phyloP scores from a whole-genome alignment of 2,329 filamentous ascomycete genomes.

The Incumbomyces delicatus region DNA sequence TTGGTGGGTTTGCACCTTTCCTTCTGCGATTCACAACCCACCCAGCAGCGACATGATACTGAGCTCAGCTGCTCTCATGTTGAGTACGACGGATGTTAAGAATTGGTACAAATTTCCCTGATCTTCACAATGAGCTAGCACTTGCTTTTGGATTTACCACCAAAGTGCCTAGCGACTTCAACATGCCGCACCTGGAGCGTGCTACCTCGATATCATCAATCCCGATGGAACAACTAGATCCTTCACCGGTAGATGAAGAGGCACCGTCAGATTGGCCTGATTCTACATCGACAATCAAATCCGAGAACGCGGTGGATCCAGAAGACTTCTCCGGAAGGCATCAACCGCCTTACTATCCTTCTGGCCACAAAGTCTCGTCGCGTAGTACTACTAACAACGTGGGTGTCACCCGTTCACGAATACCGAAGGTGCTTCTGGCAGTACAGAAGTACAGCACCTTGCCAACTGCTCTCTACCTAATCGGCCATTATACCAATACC shows the following conservation, averaged over 20 bases:
- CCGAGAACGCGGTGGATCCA: constrained; percentile 37
- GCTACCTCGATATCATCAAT: constrained; percentile 37
- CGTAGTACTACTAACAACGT: constrained; percentile 30
- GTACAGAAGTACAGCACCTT: constrained; percentile 87
- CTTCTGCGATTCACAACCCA: too few relatives aligned
- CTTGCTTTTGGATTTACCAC: too few relatives aligned
- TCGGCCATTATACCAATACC: constrained; percentile 71
- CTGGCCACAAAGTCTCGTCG: background rate
- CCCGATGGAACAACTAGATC: constrained; percentile 69
- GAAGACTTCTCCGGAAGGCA: constrained; percentile 30
- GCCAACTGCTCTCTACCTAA: constrained; percentile 65
- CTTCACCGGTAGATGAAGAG: constrained; percentile 61
- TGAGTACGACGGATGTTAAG: too few relatives aligned
- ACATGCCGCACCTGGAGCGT: constrained; percentile 1
- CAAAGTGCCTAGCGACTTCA: too few relatives aligned
- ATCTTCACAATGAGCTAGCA: too few relatives aligned
- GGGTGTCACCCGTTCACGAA: constrained; percentile 22
- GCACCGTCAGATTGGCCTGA: constrained; percentile 12
- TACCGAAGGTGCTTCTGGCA: constrained; percentile 42
- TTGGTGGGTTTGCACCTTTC: background rate
- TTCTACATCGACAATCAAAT: constrained; percentile 21
- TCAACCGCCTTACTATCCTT: constrained; percentile 18
- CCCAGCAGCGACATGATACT: too few relatives aligned
- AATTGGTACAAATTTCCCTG: too few relatives aligned
- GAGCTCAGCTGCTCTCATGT: background rate